Evolutionary conservation across 805 yeast genomes (phyloP).

Genomic region (Metschnikowia sp.): DNA sequence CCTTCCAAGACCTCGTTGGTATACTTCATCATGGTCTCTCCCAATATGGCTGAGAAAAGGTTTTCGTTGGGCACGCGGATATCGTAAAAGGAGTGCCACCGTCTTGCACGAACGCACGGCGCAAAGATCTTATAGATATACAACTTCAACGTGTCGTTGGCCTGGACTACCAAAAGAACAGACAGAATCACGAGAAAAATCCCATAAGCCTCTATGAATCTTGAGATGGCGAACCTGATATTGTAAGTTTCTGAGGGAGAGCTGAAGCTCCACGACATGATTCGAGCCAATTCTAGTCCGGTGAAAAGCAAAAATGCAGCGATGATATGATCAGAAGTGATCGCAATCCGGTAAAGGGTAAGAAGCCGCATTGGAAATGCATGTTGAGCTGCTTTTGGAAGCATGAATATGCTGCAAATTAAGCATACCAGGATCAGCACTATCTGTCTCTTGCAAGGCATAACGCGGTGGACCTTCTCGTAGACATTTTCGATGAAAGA

Average conservation of each 20-base stretch:
- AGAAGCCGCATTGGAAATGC: constrained; percentile 22
- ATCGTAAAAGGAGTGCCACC: constrained; percentile 3
- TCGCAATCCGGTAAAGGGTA: neutral
- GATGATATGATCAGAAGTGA: constrained; percentile 28
- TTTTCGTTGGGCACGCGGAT: constrained; percentile 9
- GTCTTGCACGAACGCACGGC: constrained; percentile 2
- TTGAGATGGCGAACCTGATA: constrained; percentile 4
- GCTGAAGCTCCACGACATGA: neutral
- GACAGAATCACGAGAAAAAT: constrained; percentile 6
- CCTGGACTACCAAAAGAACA: constrained; percentile 3
- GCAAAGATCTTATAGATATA: constrained; percentile 12
- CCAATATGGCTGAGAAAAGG: constrained; percentile 5
- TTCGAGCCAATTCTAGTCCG: constrained; percentile 5
- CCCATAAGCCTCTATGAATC: constrained; percentile 12
- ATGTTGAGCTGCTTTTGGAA: constrained; percentile 17
- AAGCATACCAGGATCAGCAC: neutral
- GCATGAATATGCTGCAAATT: neutral
- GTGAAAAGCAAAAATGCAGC: constrained; percentile 11
- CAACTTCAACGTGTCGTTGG: constrained; percentile 11
- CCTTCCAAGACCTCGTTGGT: constrained; percentile 6
- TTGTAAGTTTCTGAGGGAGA: neutral
- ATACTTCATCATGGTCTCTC: constrained; percentile 12
- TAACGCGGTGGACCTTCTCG: neutral
- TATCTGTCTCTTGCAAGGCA: constrained; percentile 1
- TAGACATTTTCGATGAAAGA: neutral